phyloP scores from a whole-genome alignment of 768 basidiomycete species.

The Leucocoprinus birnbaumii region DNA sequence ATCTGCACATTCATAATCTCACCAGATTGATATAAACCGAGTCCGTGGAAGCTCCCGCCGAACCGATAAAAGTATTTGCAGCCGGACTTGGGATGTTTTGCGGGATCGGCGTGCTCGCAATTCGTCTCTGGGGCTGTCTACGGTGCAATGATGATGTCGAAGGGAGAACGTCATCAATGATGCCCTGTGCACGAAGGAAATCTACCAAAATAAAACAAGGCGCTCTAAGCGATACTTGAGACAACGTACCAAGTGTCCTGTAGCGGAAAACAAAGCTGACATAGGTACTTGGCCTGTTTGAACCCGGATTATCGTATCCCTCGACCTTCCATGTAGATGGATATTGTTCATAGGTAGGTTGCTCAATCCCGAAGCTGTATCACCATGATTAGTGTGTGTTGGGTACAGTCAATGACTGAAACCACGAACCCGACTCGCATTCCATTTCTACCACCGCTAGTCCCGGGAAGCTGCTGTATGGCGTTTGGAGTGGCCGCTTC shows the following conservation, averaged over 20 bases:
- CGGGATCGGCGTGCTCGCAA: conserved; percentile 36
- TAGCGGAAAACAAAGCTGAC: conserved; percentile 72
- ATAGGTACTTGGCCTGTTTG: conserved; percentile 41
- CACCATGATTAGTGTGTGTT: not conserved
- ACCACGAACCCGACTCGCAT: conserved; percentile 44
- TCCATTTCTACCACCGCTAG: conserved; percentile 28
- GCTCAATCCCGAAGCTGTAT: conserved; percentile 48
- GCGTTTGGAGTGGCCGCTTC: conserved; percentile 38
- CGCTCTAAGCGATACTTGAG: not conserved
- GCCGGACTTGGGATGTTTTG: conserved; percentile 17
- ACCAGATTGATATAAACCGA: conserved; percentile 3
- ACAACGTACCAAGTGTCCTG: conserved; percentile 42
- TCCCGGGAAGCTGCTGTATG: conserved; percentile 34
- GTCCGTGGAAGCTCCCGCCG: conserved; percentile 1
- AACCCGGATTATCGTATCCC: conserved; percentile 37
- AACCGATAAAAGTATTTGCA: conserved; percentile 9
- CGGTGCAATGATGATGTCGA: conserved; percentile 16
- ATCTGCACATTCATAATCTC: not conserved
- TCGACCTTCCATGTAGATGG: conserved; percentile 53
- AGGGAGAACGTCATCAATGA: conserved; percentile 33
- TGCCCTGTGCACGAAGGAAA: conserved; percentile 50
- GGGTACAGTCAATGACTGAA: not conserved
- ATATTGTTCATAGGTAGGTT: conserved; percentile 33
- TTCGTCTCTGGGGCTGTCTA: conserved; percentile 29
- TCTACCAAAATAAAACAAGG: conserved; percentile 26